These are phyloP conservation scores for Favolaschia claudopus DNA, from an alignment of 768 basidiomycete species.

Conservation along the genomic window DNA sequence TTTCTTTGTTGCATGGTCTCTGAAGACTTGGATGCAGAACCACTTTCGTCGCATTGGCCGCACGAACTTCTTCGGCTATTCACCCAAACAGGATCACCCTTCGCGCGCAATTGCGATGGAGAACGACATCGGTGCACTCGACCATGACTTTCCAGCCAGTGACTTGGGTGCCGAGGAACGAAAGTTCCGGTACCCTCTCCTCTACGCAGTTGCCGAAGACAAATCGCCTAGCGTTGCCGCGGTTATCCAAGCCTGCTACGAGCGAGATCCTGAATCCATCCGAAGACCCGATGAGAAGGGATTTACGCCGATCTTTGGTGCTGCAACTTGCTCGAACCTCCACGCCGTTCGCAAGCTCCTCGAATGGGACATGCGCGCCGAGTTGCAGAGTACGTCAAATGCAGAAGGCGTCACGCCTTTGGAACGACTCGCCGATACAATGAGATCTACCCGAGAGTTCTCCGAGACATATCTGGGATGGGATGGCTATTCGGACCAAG, in stretches of 20 bases:
- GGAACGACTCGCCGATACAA: constrained; percentile 11
- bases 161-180: background rate
- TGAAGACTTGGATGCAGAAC: constrained; percentile 34
- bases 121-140: constrained; percentile 3
- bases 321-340: constrained; percentile 10
- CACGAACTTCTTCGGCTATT: constrained; percentile 33
- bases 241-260: constrained; percentile 5
- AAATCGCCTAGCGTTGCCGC: background rate
- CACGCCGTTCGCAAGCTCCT: constrained; percentile 20
- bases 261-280: constrained; percentile 18
- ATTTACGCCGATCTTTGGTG: constrained; percentile 22
- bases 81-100: constrained; percentile 29
- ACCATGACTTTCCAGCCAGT: background rate
- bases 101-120: constrained; percentile 22
- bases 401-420: constrained; percentile 18
- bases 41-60: constrained; percentile 36
- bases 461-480: constrained; percentile 20
- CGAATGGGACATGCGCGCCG: constrained; percentile 14
- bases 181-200: constrained; percentile 12
- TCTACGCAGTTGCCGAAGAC: constrained; percentile 8
- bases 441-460: constrained; percentile 20
- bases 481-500: constrained; percentile 14
- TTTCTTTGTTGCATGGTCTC: constrained; percentile 14
- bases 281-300: constrained; percentile 19
- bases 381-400: constrained; percentile 20